Percentiles rank a stretch among this genome's conserved stretches.
Conservation (phyloP, 2,329 filamentous ascomycete genomes). For the Cladophialophora yegresii region DNA sequence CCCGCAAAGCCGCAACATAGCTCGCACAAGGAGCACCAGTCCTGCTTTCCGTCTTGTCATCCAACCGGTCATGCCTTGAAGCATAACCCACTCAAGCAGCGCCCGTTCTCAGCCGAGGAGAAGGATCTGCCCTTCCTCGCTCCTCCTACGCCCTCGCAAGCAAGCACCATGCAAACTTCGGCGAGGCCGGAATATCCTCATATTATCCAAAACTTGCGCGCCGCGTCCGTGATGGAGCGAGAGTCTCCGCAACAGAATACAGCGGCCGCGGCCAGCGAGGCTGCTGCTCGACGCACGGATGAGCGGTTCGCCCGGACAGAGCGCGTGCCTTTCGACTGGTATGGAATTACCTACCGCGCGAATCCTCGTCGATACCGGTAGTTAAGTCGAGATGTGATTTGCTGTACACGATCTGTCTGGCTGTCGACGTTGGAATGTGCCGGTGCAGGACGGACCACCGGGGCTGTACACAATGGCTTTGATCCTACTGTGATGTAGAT, state of each 20-base stretch:
- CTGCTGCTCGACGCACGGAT: background rate
- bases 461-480: background rate
- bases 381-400: background rate
- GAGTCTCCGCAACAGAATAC: background rate
- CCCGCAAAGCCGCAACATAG: too few relatives aligned
- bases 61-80: background rate
- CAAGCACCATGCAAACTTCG: background rate
- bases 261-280: background rate
- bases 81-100: background rate
- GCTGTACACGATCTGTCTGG: background rate
- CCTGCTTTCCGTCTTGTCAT: background rate
- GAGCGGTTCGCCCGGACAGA: background rate
- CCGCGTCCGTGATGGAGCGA: background rate
- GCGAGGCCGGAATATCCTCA: background rate
- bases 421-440: too few relatives aligned
- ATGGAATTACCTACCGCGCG: background rate
- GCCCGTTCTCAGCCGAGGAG: background rate
- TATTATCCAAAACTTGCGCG: background rate
- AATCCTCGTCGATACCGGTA: background rate
- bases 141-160: background rate
- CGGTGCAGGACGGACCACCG: background rate
- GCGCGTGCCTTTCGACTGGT: background rate
- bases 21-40: background rate
- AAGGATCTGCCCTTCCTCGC: constrained; percentile 3
- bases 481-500: background rate